phyloP scores from a whole-genome alignment of 495 filamentous ascomycete species.

The Penicillium crystallinum region DNA sequence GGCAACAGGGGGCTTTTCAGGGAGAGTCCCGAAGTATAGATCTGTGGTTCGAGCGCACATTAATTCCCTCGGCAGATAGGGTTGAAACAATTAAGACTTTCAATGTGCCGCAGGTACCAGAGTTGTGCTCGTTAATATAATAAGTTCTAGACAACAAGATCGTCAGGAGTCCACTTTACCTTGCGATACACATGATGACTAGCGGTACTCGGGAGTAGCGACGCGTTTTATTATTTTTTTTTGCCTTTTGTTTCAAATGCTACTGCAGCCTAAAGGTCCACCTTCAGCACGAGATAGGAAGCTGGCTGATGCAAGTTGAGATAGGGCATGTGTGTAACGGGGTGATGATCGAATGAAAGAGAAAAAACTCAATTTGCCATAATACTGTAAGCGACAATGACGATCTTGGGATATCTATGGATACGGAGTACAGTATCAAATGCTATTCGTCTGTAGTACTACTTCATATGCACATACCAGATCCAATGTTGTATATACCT shows the following conservation, averaged over 20 bases:
- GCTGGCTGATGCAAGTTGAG: background rate
- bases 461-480: conserved; percentile 3
- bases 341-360: too few species aligned
- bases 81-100: background rate
- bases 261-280: background rate
- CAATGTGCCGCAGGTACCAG: background rate
- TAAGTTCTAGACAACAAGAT: conserved; percentile 7
- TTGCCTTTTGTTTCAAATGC: conserved; percentile 16
- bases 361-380: too few species aligned
- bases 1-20: background rate
- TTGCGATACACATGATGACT: background rate
- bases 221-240: background rate
- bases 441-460: background rate
- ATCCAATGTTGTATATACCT: background rate
- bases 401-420: too few species aligned
- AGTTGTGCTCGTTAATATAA: too few species aligned
- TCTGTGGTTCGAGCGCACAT: background rate
- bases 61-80: background rate
- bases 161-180: conserved; percentile 6
- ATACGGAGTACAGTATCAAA: too few species aligned
- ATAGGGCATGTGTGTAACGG: background rate
- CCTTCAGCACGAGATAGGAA: conserved; percentile 3
- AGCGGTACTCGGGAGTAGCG: background rate
- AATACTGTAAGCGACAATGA: background rate
- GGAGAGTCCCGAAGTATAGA: background rate